Base-by-base conservation (phyloP, 169 alveolate species). In the Cryptosporidium muris region DNA sequence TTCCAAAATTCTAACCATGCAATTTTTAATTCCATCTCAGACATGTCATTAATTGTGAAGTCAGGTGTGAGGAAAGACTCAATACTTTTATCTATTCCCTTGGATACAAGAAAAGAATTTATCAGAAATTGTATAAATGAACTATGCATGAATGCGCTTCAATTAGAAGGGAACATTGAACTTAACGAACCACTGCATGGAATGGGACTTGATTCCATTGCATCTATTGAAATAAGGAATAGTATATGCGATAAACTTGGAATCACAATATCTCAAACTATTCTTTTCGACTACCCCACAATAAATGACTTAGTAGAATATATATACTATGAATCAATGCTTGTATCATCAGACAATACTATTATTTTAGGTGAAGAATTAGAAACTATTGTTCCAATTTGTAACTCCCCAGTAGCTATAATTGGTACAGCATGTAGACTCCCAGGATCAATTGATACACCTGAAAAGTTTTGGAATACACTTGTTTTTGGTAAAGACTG, bases 341-440 rank as follows among this genome's bases (percentile, higher is more conserved):
- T 37, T n/a, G 14, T 9, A 14, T 5, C 4, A 4, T 43, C 34
- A n/a, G 34, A 56, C 40, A 2, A 14, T 12, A 48, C 40, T 3
- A 16, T 12, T 36, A 14, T 37, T 12, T 5, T n/a, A 11, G 16
- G 43, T 9, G 60, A 45, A 11, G 80, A 6, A 56, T 51, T 34
- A 6, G 11, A 14, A 34, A 60, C 65, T 4, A 51, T 51, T 1
- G 56, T 12, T 1, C 12, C 12, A 51, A 51, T n/a, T 12, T 12
- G 14, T 12, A 60, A 60, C 4, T 43, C 6, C 7, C 38, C 38
- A 25, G 12, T 74, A 16, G 85, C 63, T 5, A 14, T 74, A 9
- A 58, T 74, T 25, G 85, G 85, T 25, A 47, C 58, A 43, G 85
- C 74, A 3, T 74, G 85, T 58, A 66, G 85, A 40, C 48, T 74